Evolutionary conservation across 2,329 filamentous ascomycete genomes (phyloP), one percentile per base, ranked within the genome.

Genomic region (Fusarium anguioides): DNA sequence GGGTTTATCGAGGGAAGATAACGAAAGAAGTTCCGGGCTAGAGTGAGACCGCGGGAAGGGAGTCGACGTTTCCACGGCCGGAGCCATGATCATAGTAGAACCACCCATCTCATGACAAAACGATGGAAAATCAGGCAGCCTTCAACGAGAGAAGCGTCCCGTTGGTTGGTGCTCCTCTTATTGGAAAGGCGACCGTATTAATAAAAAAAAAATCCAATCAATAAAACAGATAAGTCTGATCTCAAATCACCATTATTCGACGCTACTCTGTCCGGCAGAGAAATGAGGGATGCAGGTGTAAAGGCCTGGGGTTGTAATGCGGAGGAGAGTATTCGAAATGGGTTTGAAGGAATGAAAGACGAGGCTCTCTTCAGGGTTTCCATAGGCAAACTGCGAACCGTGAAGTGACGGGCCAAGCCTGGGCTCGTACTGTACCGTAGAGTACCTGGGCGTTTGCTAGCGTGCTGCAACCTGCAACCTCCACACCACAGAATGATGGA

Each of bases 51-150:
- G 75, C 60, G 75, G 56, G 63, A 78, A 75, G 50, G 74, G 66
- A 45, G 73, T 61, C 15, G 75, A 71, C 48, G 67, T 58, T 65
- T 77, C 73, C 64, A 77, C 72, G 66, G 77, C 77, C 74, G 78
- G 73, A 64, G 79, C 75, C 79, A 80, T 80, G 72, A 75, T 77
- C 72, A 77, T 66, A 42, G 75, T 75, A 63, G 76, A 71, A 52
- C 73, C 75, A 50, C 74, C 75, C 77, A 78, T 78, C 65, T 74
- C 77, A 80, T 78, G 73, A 67, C 74, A 68, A 65, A 64, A 46
- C 48, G 31, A 54, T 40, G 27, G 45, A 44, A 45, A 48, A 56
- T 20, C 55, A 58, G 40, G 60, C 39, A 69, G 59, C 54, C 53
- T 69, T 66, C 63, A 59, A 68, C 58, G 47, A 58, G 57, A 60